These are phyloP conservation scores for Ophiosphaerella herpotricha DNA, from an alignment of 2,329 filamentous ascomycete genomes.

Conservation along the genomic window DNA sequence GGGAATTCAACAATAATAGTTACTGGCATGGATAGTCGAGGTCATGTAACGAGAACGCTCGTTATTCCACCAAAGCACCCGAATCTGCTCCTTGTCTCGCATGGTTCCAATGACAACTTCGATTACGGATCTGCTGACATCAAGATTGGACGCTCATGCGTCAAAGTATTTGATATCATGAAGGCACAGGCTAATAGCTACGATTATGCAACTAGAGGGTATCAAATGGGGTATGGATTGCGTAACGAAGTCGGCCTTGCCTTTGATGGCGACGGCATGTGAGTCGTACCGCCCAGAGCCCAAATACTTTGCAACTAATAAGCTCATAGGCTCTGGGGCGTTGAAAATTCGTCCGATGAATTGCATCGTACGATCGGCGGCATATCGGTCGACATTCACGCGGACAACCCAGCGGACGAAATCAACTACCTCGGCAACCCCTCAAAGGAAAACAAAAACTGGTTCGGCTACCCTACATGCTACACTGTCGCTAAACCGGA, in stretches of 20 bases:
- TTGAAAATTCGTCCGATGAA: slow-evolving; percentile 72
- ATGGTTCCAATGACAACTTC: slow-evolving; percentile 66
- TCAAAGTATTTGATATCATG: slow-evolving; percentile 62
- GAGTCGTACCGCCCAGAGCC: slow-evolving; percentile 50
- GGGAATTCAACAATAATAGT: slow-evolving; percentile 21
- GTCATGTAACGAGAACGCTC: slow-evolving; percentile 34
- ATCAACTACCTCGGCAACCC: slow-evolving; percentile 69
- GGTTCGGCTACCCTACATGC: slow-evolving; percentile 73
- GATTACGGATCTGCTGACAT: slow-evolving; percentile 59
- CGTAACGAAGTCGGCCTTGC: slow-evolving; percentile 71
- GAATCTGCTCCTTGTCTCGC: slow-evolving; percentile 63
- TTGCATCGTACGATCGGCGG: slow-evolving; percentile 57
- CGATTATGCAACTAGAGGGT: slow-evolving; percentile 56
- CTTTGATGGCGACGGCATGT: slow-evolving; percentile 48
- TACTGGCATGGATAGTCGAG: slow-evolving; percentile 31
- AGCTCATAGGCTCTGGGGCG: slow-evolving; percentile 46
- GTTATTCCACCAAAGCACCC: slow-evolving; percentile 38
- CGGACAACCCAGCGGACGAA: slow-evolving; percentile 73
- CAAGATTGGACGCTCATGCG: slow-evolving; percentile 62
- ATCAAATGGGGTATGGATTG: slow-evolving; percentile 65
- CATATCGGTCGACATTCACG: slow-evolving; percentile 62
- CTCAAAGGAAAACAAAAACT: slow-evolving; percentile 48
- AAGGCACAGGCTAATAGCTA: slow-evolving; percentile 29
- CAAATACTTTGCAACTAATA: background rate
- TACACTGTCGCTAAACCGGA: slow-evolving; percentile 62